phyloP scores from a whole-genome alignment of 2,329 filamentous ascomycete species.

The Whalleya microplaca region DNA sequence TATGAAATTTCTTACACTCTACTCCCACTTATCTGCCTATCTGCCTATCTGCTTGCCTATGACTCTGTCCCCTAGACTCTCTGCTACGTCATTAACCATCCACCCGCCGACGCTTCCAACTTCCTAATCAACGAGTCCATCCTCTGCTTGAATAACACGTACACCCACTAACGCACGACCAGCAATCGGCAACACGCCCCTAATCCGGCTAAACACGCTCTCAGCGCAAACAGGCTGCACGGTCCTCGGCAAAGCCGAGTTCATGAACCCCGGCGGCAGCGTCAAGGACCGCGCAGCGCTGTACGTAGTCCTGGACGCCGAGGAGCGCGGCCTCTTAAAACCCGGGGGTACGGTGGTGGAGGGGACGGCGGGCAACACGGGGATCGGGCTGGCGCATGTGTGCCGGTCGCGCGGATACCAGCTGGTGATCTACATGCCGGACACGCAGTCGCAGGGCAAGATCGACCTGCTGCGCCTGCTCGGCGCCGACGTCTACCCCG shows the following conservation, averaged over 20 bases:
- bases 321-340: constrained; percentile 79
- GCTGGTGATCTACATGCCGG: constrained; percentile 98
- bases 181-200: constrained; percentile 97
- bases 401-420: constrained; percentile 91
- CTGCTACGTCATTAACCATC: neutral
- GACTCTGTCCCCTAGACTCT: neutral
- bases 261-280: constrained; percentile 95
- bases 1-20: constrained; percentile 44
- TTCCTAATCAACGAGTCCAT: too few species aligned
- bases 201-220: constrained; percentile 86
- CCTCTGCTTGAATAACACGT: neutral
- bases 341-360: constrained; percentile 94
- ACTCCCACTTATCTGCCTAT: neutral
- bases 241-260: constrained; percentile 94
- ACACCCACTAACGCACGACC: constrained; percentile 16
- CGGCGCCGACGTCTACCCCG: constrained; percentile 93
- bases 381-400: constrained; percentile 95
- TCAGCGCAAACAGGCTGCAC: constrained; percentile 93
- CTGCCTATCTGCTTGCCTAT: neutral
- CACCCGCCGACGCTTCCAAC: too few species aligned
- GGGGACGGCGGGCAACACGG: constrained; percentile 96
- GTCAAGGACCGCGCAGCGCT: constrained; percentile 96
- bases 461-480: constrained; percentile 89
- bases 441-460: constrained; percentile 98
- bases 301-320: constrained; percentile 91